Percentiles rank a stretch among this genome's conserved stretches.
Conservation (phyloP, 148 eudicot species). For the Fagopyrum esculentum region DNA sequence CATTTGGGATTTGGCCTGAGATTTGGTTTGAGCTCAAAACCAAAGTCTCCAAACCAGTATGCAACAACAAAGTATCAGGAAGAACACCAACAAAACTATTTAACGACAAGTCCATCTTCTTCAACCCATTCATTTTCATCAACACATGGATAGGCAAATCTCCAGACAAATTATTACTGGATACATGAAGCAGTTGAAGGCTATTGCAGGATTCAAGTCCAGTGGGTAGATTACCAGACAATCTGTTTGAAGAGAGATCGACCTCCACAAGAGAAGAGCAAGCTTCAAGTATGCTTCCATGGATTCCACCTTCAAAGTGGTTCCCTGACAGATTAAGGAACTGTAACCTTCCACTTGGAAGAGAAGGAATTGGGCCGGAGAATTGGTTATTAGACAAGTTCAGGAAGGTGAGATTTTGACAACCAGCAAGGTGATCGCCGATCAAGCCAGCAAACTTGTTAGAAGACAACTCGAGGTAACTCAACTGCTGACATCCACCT, state of each 20-base stretch:
- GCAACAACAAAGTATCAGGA: slow-evolving; percentile 38
- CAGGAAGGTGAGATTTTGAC: slow-evolving; percentile 38
- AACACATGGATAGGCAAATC: slow-evolving; percentile 56
- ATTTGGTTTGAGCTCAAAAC: slow-evolving; percentile 71
- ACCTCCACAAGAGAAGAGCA: slow-evolving; percentile 50
- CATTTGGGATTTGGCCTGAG: slow-evolving; percentile 34
- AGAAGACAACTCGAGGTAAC: slow-evolving; percentile 60
- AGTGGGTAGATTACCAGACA: slow-evolving; percentile 64
- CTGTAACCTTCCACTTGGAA: slow-evolving; percentile 8
- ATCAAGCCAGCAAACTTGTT: slow-evolving; percentile 52
- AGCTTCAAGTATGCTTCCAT: slow-evolving; percentile 18
- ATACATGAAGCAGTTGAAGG: slow-evolving; percentile 44
- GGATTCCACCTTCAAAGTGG: not conserved
- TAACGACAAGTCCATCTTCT: slow-evolving; percentile 32
- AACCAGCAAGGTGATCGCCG: slow-evolving; percentile 24
- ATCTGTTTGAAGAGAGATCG: slow-evolving; percentile 57
- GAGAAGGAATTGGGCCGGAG: slow-evolving; percentile 11
- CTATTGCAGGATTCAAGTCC: slow-evolving; percentile 48
- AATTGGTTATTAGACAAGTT: slow-evolving; percentile 22
- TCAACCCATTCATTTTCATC: slow-evolving; percentile 44
- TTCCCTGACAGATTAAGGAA: slow-evolving; percentile 9
- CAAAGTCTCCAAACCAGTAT: slow-evolving; percentile 41
- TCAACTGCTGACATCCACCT: slow-evolving; percentile 30
- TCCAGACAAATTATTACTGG: slow-evolving; percentile 70
- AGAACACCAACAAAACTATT: slow-evolving; percentile 55